These are phyloP conservation scores for Polyporus tsugae DNA, from an alignment of 1,284 basidiomycete species.

Conservation along the genomic window DNA sequence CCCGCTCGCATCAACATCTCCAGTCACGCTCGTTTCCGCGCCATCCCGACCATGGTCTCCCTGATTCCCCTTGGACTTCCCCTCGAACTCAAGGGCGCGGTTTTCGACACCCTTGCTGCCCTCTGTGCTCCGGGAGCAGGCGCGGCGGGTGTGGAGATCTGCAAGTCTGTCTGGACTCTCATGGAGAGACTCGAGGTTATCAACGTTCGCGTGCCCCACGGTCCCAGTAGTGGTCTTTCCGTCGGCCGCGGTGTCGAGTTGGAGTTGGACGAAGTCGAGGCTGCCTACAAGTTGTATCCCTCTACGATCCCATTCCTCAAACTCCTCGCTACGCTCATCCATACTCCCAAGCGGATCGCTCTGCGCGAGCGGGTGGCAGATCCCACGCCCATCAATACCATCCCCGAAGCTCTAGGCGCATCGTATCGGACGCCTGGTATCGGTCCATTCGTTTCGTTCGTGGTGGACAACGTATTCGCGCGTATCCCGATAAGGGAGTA, in stretches of 20 bases:
- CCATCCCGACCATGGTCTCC: slow-evolving; percentile 81
- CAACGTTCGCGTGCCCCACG: slow-evolving; percentile 63
- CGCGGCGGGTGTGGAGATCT: slow-evolving; percentile 77
- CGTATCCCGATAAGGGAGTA: slow-evolving; percentile 81
- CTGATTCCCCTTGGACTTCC: slow-evolving; percentile 85
- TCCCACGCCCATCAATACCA: slow-evolving; percentile 70
- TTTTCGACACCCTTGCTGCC: slow-evolving; percentile 86
- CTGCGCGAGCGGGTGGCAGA: slow-evolving; percentile 67
- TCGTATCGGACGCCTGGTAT: slow-evolving; percentile 82
- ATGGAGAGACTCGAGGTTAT: slow-evolving; percentile 90
- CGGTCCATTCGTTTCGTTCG: slow-evolving; percentile 82
- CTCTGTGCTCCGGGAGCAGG: slow-evolving; percentile 86
- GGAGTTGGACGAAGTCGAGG: slow-evolving; percentile 89
- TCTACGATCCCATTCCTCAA: slow-evolving; percentile 89
- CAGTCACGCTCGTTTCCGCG: slow-evolving; percentile 80
- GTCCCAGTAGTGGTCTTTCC: slow-evolving; percentile 51
- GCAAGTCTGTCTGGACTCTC: slow-evolving; percentile 82
- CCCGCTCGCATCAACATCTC: slow-evolving; percentile 84
- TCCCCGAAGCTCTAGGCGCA: slow-evolving; percentile 80
- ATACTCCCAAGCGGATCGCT: slow-evolving; percentile 75
- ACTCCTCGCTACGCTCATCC: slow-evolving; percentile 83
- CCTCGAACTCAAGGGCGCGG: slow-evolving; percentile 90
- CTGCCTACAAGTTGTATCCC: slow-evolving; percentile 81
- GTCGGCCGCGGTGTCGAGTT: slow-evolving; percentile 77
- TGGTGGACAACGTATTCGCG: slow-evolving; percentile 89